These are phyloP conservation scores for Rubus idaeus DNA, from an alignment of 306 rosid genomes.

Conservation along the genomic window DNA sequence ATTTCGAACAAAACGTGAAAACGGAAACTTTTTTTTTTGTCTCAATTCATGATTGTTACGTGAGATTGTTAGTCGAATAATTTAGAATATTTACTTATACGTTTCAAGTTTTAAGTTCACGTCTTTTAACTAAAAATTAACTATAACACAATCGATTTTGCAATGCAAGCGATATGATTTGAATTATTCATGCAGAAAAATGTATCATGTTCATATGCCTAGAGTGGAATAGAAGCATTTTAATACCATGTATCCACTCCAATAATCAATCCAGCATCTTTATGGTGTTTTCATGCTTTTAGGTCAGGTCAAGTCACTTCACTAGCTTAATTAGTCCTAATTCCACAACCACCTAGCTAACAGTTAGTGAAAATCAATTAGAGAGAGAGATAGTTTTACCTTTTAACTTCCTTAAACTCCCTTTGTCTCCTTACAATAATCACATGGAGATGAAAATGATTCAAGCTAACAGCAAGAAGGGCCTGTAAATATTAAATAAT, in stretches of 20 bases:
- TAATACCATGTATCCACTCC: neutral
- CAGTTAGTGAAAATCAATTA: neutral
- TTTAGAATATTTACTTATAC: neutral
- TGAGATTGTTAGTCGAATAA: neutral
- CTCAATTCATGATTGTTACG: neutral
- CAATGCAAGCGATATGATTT: too few relatives aligned
- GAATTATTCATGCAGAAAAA: neutral
- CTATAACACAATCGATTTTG: neutral
- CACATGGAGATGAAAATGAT: neutral
- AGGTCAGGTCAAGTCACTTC: neutral
- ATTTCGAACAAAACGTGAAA: neutral
- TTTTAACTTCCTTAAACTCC: conserved; percentile 7
- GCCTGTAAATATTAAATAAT: neutral
- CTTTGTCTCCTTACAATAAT: neutral
- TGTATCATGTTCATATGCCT: neutral
- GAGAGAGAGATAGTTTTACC: neutral
- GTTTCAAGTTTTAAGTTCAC: neutral
- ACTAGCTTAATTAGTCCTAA: neutral
- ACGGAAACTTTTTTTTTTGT: neutral
- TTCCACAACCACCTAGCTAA: neutral
- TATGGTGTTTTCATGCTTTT: conserved; percentile 6
- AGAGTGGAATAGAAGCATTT: conserved; percentile 6
- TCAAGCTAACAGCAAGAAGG: neutral
- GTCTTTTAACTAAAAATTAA: too few relatives aligned
- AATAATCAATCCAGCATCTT: conserved; percentile 2